Conservation (phyloP, 2,329 filamentous ascomycete species). For the Diaporthe citri region DNA sequence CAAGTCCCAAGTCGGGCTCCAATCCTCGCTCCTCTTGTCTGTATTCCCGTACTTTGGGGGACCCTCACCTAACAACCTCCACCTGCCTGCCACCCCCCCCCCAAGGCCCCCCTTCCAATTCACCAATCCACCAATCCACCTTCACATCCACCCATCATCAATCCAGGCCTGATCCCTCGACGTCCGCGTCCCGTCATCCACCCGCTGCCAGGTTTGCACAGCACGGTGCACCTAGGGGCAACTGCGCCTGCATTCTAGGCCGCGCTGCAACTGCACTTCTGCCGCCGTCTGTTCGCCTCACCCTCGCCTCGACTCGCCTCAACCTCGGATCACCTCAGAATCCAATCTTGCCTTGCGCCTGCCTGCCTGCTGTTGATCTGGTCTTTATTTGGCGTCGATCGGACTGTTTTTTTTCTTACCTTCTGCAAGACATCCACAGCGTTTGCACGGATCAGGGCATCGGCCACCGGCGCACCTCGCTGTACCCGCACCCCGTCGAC, state of each 20-base stretch:
- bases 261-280: conserved; percentile 3
- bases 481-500: conserved; percentile 4
- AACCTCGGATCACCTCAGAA: conserved; percentile 27
- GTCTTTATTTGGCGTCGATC: conserved; percentile 27
- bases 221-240: conserved; percentile 27
- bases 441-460: conserved; percentile 29
- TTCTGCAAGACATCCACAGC: conserved; percentile 33
- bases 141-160: conserved; percentile 17
- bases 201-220: conserved; percentile 7
- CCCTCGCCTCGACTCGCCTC: conserved; percentile 16
- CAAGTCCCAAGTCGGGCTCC: conserved; percentile 11
- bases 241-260: background rate
- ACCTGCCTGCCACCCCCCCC: conserved; percentile 17
- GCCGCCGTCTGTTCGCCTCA: conserved; percentile 24
- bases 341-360: conserved; percentile 33
- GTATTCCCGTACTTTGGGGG: conserved; percentile 14
- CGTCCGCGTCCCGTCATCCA: conserved; percentile 16
- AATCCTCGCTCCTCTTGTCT: conserved; percentile 25
- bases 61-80: conserved; percentile 21
- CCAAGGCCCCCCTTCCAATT: conserved; percentile 14
- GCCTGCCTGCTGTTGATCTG: conserved; percentile 30
- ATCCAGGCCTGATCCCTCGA: conserved; percentile 34
- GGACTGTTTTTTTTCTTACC: conserved; percentile 8
- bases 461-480: background rate
- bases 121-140: conserved; percentile 16